phyloP scores from a whole-genome alignment of 768 basidiomycete species.

The Paxillus ammoniavirescens region DNA sequence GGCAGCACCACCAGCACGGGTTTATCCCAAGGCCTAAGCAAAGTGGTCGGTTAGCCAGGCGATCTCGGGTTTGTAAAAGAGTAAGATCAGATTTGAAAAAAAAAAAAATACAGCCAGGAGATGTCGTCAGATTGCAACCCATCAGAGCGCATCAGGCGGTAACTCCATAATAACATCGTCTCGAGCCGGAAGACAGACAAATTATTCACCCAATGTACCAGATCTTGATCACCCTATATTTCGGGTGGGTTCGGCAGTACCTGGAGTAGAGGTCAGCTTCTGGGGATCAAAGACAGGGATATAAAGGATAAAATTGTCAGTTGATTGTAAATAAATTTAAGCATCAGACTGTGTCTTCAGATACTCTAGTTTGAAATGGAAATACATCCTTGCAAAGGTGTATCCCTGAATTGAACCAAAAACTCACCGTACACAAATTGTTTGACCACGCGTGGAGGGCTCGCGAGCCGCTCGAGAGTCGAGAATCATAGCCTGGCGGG shows the following conservation, averaged over 20 bases:
- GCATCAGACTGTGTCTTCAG: constrained; percentile 68
- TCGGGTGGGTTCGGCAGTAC: neutral
- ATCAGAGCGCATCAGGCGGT: constrained; percentile 62
- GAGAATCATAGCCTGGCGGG: neutral
- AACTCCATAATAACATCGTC: constrained; percentile 54
- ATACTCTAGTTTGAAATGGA: constrained; percentile 86
- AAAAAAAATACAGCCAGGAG: constrained; percentile 79
- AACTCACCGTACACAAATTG: neutral
- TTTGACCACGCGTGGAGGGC: neutral
- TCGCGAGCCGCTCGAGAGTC: too few species aligned
- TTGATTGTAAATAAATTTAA: constrained; percentile 53
- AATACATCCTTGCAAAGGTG: constrained; percentile 44
- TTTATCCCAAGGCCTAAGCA: neutral
- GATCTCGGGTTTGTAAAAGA: neutral
- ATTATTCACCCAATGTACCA: neutral
- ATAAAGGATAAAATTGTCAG: constrained; percentile 40
- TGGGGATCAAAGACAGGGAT: too few species aligned
- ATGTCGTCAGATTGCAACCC: constrained; percentile 57
- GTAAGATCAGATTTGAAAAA: constrained; percentile 45
- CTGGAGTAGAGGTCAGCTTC: neutral
- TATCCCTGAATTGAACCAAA: neutral
- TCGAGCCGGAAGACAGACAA: constrained; percentile 2
- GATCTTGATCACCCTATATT: neutral
- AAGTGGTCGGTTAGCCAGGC: neutral
- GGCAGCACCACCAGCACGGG: neutral